Evolutionary conservation across 139 green algal species (phyloP).

Genomic region (Nannochloris sp.): DNA sequence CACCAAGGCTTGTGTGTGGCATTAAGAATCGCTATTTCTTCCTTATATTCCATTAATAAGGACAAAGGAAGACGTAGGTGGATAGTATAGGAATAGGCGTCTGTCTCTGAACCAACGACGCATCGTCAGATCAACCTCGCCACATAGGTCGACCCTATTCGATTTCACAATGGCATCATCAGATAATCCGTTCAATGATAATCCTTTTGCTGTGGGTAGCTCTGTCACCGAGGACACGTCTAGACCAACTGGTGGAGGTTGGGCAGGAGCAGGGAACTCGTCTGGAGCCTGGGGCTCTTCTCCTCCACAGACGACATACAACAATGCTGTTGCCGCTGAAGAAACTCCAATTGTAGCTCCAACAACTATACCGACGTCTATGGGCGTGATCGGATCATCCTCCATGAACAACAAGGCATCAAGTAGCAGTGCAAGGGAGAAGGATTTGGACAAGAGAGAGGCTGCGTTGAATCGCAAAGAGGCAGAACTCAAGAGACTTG

Average conservation of each 20-base stretch:
- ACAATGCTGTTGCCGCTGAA: neutral
- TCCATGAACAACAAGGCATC: neutral
- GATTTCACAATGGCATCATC: neutral
- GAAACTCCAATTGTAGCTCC: neutral
- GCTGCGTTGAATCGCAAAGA: constrained; percentile 27
- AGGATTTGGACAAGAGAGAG: constrained; percentile 36
- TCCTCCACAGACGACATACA: neutral
- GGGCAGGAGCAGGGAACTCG: neutral
- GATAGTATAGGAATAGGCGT: no score
- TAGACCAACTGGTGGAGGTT: constrained; percentile 1
- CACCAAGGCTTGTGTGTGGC: no score
- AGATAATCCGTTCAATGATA: constrained; percentile 25
- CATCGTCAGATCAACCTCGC: no score
- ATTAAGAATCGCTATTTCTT: no score
- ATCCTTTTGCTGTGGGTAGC: constrained; percentile 15
- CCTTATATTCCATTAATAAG: no score
- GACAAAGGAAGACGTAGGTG: no score
- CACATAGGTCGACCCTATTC: no score
- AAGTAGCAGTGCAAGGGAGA: constrained; percentile 18
- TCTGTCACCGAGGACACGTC: constrained; percentile 5
- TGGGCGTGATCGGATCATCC: neutral
- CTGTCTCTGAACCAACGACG: no score
- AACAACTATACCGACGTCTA: neutral
- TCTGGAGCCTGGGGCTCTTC: constrained; percentile 2
- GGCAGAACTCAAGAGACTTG: constrained; percentile 29